Base-by-base conservation (phyloP, 345 rosid species). In the Clausena lansium region DNA sequence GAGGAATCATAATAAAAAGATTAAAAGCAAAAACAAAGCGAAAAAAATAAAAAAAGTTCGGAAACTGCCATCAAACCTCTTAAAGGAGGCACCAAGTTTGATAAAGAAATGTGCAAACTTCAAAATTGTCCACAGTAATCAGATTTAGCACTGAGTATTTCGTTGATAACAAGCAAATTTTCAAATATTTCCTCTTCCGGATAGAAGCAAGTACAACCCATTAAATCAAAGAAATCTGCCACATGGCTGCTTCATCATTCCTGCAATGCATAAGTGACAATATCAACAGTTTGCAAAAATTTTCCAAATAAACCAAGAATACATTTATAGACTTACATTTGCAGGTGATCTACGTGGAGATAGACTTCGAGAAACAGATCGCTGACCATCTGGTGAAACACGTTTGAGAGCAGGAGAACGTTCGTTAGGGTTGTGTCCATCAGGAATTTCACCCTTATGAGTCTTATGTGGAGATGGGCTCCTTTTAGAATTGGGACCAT, bases 401-500 rank as follows among this genome's bases (percentile, higher is more conserved):
- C 86, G 85, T 60, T 80, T 80, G 8, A 80, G 83, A 70, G 83
- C 69, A 52, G 84, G 84, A 76, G 89, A 83, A 6, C 36, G 76
- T 28, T 71, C 80, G 57, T 74, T 77, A 67, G 33, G 79, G 63
- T 73, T 81, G 71, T 25, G 87, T 36, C 84, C 75, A 77, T 71
- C 84, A 71, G 86, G 85, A 77, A 86, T 86, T 30, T 64, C 85
- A 80, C 66, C 85, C 74, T 73, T 76, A 9, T 68, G 80, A n/a
- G 83, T 67, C 77, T 82, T 81, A 32, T 41, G 75, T 8, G 87
- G 89, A 22, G 89, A 84, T 27, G 57, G 68, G 76, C 88, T 86
- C 84, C 84, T 81, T 22, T 69, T 76, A 59, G 88, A 86, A 77
- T 79, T 77, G 30, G 80, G 79, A 74, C 86, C 83, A n/a, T 67